These are phyloP conservation scores for Cladophialophora immunda DNA, from an alignment of 2,329 filamentous ascomycete species.

Conservation along the genomic window DNA sequence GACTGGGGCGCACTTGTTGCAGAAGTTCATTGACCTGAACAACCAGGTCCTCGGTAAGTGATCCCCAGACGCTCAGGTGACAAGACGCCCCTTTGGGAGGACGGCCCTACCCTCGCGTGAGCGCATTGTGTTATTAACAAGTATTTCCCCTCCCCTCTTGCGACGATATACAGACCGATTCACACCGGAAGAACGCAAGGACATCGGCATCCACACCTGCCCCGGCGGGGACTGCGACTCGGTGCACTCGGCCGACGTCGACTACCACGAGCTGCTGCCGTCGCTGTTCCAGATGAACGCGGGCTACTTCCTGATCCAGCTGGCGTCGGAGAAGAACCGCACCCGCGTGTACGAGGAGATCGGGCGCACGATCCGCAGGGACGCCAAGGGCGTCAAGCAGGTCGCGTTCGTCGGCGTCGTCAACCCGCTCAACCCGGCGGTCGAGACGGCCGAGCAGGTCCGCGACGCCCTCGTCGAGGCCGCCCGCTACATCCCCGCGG, in stretches of 20 bases:
- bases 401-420: slow-evolving; percentile 46
- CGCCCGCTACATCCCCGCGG: slow-evolving; percentile 36
- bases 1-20: slow-evolving; percentile 44
- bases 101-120: too few relatives aligned
- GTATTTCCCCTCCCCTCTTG: neutral
- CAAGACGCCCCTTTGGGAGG: neutral
- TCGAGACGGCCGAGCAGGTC: slow-evolving; percentile 45
- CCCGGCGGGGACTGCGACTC: slow-evolving; percentile 48
- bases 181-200: slow-evolving; percentile 41
- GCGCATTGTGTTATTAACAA: too few relatives aligned
- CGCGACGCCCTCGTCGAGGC: slow-evolving; percentile 43
- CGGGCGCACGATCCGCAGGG: slow-evolving; percentile 42
- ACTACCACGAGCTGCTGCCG: slow-evolving; percentile 45
- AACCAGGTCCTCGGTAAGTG: slow-evolving; percentile 38
- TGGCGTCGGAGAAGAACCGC: slow-evolving; percentile 43
- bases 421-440: slow-evolving; percentile 43
- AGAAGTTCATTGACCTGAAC: slow-evolving; percentile 46
- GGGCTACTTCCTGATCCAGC: slow-evolving; percentile 46
- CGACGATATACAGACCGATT: slow-evolving; percentile 38
- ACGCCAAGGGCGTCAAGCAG: slow-evolving; percentile 46
- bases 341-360: slow-evolving; percentile 44
- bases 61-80: neutral
- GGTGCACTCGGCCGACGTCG: slow-evolving; percentile 46
- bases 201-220: slow-evolving; percentile 48
- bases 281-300: slow-evolving; percentile 48